phyloP scores from a whole-genome alignment of 108 stramenopile genomes.

The Pseudonitzschia pungens region DNA sequence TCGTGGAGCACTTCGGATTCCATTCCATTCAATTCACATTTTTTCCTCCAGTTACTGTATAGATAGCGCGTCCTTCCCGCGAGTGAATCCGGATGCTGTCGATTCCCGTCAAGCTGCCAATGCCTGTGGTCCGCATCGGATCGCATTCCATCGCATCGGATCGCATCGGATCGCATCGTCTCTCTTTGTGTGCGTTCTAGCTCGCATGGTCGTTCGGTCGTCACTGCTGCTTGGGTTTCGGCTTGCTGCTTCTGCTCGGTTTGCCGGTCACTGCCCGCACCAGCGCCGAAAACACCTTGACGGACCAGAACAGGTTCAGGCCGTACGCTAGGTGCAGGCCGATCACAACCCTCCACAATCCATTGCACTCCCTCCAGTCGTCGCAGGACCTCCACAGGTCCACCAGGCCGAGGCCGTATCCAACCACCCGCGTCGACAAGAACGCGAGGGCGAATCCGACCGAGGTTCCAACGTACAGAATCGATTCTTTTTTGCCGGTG shows the following conservation, averaged over 20 bases:
- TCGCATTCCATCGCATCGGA: too few species aligned
- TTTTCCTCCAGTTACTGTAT: too few species aligned
- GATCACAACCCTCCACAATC: conserved; percentile 2
- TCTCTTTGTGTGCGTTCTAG: too few species aligned
- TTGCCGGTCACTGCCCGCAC: neutral
- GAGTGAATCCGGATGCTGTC: too few species aligned
- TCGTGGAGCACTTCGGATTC: too few species aligned
- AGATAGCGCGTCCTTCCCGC: too few species aligned
- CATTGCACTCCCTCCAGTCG: neutral
- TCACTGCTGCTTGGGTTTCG: too few species aligned
- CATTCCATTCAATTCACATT: too few species aligned
- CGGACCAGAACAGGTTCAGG: conserved; percentile 26
- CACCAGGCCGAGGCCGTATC: conserved; percentile 17
- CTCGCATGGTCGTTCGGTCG: too few species aligned
- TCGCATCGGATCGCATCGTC: too few species aligned
- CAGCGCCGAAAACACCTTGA: conserved; percentile 18
- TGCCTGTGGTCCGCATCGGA: too few species aligned
- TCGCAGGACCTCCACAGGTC: conserved; percentile 8
- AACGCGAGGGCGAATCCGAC: conserved; percentile 15
- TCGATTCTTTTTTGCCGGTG: neutral
- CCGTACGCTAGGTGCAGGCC: conserved; percentile 18
- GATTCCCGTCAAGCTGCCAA: too few species aligned
- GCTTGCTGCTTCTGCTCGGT: neutral
- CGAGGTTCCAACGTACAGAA: neutral
- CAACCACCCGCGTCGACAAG: conserved; percentile 9